Conservation (phyloP, 495 filamentous ascomycete species). For the Viridothelium virens region DNA sequence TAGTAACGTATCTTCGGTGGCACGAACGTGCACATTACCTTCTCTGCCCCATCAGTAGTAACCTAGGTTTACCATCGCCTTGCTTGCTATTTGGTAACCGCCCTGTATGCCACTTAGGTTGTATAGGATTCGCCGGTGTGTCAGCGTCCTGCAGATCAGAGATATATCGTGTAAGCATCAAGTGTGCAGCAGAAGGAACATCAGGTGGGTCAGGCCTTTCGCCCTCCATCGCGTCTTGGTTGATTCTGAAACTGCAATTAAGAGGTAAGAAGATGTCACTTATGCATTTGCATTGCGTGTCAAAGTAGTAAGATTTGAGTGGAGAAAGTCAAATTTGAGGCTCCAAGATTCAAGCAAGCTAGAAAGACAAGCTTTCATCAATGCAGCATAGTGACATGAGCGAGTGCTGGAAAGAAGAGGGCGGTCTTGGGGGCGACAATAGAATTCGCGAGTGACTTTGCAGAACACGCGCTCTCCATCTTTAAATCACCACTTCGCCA, state of each 20-base stretch:
- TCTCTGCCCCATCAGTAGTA: conserved; percentile 91
- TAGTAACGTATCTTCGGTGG: neutral
- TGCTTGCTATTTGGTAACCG: conserved; percentile 33
- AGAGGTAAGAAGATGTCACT: neutral
- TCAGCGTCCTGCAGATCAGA: conserved; percentile 34
- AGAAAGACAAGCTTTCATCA: neutral
- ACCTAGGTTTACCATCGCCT: conserved; percentile 62
- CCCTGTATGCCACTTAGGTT: conserved; percentile 33
- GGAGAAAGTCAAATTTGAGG: neutral
- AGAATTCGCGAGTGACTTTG: neutral
- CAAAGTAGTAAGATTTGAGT: neutral
- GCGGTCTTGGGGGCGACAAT: too few species aligned
- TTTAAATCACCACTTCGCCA: neutral
- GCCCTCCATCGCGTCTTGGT: neutral
- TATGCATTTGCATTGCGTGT: neutral
- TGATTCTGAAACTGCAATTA: neutral
- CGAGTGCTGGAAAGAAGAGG: too few species aligned
- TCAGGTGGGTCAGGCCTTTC: conserved; percentile 7
- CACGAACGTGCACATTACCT: conserved; percentile 45
- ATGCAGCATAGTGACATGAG: too few species aligned
- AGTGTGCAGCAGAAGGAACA: conserved; percentile 22
- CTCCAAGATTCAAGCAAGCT: neutral
- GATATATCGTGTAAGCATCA: conserved; percentile 32
- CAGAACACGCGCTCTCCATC: neutral
- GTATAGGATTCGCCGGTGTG: conserved; percentile 26